Percentiles rank a stretch among this genome's conserved stretches.
phyloP scores from a whole-genome alignment of 768 basidiomycete species.

The Boletus pseudo-olivaceus region DNA sequence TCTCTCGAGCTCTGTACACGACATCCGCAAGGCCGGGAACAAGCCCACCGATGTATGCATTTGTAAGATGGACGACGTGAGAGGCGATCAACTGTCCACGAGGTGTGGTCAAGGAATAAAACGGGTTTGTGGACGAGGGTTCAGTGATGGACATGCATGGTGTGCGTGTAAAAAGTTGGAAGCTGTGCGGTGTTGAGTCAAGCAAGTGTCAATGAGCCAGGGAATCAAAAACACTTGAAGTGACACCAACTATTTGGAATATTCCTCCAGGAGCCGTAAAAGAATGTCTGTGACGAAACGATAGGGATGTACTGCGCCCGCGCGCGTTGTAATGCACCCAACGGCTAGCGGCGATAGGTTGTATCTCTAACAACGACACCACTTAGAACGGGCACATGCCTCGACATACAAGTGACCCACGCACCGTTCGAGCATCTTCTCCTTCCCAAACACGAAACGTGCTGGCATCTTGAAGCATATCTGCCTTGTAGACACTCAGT shows the following conservation, averaged over 20 bases:
- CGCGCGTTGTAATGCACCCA: conserved; percentile 52
- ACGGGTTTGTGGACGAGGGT: conserved; percentile 17
- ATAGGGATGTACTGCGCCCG: conserved; percentile 68
- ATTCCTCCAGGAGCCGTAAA: conserved; percentile 46
- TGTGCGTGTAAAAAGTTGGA: conserved; percentile 44
- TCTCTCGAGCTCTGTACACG: conserved; percentile 40
- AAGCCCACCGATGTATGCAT: conserved; percentile 48
- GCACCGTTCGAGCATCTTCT: conserved; percentile 34
- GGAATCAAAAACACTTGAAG: conserved; percentile 7
- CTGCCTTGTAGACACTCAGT: conserved; percentile 43
- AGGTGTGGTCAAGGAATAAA: conserved; percentile 41
- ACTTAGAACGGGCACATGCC: not conserved
- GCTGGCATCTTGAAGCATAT: conserved; percentile 48
- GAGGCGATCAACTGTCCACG: conserved; percentile 38
- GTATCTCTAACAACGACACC: conserved; percentile 38
- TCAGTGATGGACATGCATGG: conserved; percentile 37
- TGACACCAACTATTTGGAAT: conserved; percentile 36
- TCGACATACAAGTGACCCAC: conserved; percentile 1
- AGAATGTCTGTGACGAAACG: conserved; percentile 62
- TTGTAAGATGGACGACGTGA: conserved; percentile 53
- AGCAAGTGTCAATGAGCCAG: not conserved
- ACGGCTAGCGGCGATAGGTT: conserved; percentile 42
- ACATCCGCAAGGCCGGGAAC: conserved; percentile 38
- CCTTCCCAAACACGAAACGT: conserved; percentile 29
- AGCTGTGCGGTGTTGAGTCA: conserved; percentile 11